phyloP scores from a whole-genome alignment of 768 basidiomycete genomes.

The Boletus sp. region DNA sequence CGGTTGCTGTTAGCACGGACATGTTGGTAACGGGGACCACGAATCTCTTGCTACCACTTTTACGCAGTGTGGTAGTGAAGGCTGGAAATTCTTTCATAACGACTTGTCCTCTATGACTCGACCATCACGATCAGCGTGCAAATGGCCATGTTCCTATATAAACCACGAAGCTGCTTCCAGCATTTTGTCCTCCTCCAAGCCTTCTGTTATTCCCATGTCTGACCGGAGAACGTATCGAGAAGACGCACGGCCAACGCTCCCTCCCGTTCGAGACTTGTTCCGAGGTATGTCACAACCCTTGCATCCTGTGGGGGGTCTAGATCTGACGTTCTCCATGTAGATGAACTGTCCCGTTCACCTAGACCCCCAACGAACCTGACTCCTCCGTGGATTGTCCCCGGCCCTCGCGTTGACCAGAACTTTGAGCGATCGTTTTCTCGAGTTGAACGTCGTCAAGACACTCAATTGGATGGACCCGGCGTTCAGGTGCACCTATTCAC shows the following conservation, averaged over 20 bases:
- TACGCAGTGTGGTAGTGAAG: conserved; percentile 23
- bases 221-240: conserved; percentile 25
- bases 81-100: conserved; percentile 28
- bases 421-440: conserved; percentile 25
- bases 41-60: conserved; percentile 18
- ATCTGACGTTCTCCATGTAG: conserved; percentile 25
- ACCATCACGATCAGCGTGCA: conserved; percentile 29
- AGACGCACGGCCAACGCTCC: conserved; percentile 54
- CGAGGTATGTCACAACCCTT: conserved; percentile 40
- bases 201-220: conserved; percentile 27
- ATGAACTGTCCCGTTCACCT: conserved; percentile 46
- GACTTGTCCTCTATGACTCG: conserved; percentile 11
- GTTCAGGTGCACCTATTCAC: conserved; percentile 25
- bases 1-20: conserved; percentile 27
- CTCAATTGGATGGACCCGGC: conserved; percentile 27
- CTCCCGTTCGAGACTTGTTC: conserved; percentile 69
- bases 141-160: conserved; percentile 24
- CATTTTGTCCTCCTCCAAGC: conserved; percentile 8
- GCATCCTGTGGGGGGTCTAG: background rate
- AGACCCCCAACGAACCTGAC: conserved; percentile 37
- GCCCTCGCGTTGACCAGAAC: conserved; percentile 33
- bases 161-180: conserved; percentile 5
- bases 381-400: conserved; percentile 44
- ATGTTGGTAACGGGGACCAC: conserved; percentile 29
- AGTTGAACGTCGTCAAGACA: conserved; percentile 23